Conservation (phyloP, 495 filamentous ascomycete species). For the Aspergillus indologenus region DNA sequence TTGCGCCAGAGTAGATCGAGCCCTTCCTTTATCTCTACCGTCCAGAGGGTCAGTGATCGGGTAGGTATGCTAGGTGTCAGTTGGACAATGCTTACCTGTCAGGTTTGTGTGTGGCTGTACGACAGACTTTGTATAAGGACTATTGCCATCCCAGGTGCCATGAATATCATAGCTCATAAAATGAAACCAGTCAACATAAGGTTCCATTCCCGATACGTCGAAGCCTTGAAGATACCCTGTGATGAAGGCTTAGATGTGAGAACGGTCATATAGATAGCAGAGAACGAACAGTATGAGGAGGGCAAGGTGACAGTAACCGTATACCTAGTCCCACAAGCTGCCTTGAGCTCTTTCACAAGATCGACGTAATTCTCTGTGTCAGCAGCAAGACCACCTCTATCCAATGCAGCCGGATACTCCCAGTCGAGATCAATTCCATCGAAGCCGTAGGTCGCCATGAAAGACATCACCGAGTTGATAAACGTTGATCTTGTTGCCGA, state of each 20-base stretch:
- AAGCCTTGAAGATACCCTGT: constrained; percentile 46
- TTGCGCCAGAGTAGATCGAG: constrained; percentile 35
- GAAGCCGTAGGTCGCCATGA: constrained; percentile 49
- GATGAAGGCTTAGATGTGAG: constrained; percentile 23
- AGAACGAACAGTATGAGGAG: too few species aligned
- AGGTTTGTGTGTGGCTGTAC: constrained; percentile 30
- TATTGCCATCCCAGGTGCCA: constrained; percentile 40
- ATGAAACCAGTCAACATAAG: constrained; percentile 46
- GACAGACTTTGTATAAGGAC: too few species aligned
- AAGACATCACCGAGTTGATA: constrained; percentile 35
- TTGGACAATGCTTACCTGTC: too few species aligned
- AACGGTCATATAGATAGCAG: too few species aligned
- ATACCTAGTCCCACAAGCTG: constrained; percentile 27
- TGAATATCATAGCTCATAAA: constrained; percentile 51
- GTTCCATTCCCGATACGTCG: constrained; percentile 38
- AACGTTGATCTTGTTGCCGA: constrained; percentile 29
- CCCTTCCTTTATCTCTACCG: constrained; percentile 31
- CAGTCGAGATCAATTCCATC: constrained; percentile 59
- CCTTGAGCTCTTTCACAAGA: constrained; percentile 42
- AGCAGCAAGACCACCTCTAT: constrained; percentile 32
- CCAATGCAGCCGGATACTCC: constrained; percentile 48
- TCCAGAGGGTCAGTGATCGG: too few species aligned
- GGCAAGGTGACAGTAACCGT: constrained; percentile 43
- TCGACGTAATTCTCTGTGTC: constrained; percentile 43
- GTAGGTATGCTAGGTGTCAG: too few species aligned